Base-by-base conservation (phyloP, 768 basidiomycete species). In the Leccinum truebloodii region DNA sequence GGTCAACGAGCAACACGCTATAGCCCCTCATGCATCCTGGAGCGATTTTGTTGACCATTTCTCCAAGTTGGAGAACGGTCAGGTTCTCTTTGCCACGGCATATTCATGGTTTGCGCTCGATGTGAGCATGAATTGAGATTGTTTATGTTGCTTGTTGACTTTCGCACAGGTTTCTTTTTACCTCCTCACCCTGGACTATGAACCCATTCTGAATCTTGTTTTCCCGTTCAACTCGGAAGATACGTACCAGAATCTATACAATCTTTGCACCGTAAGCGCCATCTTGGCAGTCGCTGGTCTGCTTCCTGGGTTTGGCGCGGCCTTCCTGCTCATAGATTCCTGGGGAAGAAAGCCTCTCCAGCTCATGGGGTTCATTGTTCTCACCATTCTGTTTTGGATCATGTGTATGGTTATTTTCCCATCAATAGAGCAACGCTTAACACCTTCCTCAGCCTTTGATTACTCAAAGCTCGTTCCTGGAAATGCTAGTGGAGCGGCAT, bases 71-170 rank as follows among this genome's bases (percentile, higher is more conserved):
- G 69, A 86, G 72, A 91, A 95, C 76, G 69, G 80, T 60, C 94
- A 94, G 76, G 75, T 92, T 50, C 80, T 94, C 55, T 71, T 94
- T 54, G 92, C 90, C 6, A 80, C 85, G 4, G 71, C 90, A 0
- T 94, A 87, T 71, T 89, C 87, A 3, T 94, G 93, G 93, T 94
- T 94, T 66, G 92, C 90, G 5, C 82, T 93, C 13, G 91, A 90
- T 61, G 86, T 86, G 48, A 55, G 89, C 65, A 76, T 75, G 2
- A 22, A 6, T 18, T 48, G 22, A 46, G 4, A 35, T 30, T 26
- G 6, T 34, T 9, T n/a, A 13, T 41, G 22, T 12, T 14, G 2
- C 8, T 14, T 49, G 14, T 26, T 50, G 22, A 63, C 44, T 8
- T 48, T 39, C 16, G 48, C 62, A 26, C 51, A 89, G 84, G 83